These are phyloP conservation scores for Citrus mangshanensis DNA, from an alignment of 345 rosid species.

Conservation along the genomic window DNA sequence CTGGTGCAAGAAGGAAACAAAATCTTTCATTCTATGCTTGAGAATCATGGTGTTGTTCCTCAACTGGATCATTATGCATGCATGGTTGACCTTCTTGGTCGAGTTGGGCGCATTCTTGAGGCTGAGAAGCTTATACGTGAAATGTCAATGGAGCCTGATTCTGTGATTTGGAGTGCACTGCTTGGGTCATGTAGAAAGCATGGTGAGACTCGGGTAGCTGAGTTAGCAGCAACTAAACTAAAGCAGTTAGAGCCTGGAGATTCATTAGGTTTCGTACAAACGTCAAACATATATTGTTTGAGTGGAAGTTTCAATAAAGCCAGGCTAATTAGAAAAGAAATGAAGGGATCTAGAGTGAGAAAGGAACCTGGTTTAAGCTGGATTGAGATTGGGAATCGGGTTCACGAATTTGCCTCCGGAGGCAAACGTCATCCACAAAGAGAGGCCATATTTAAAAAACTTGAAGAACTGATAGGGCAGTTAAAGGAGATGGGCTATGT, in stretches of 20 bases:
- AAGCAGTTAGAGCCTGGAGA: slow-evolving; percentile 52
- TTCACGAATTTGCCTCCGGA: slow-evolving; percentile 78
- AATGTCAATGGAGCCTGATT: slow-evolving; percentile 83
- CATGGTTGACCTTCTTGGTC: slow-evolving; percentile 75
- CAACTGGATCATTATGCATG: slow-evolving; percentile 86
- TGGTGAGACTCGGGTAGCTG: slow-evolving; percentile 58
- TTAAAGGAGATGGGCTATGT: slow-evolving; percentile 70
- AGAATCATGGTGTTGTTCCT: slow-evolving; percentile 45
- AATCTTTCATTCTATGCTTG: slow-evolving; percentile 60
- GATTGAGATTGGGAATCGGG: slow-evolving; percentile 61
- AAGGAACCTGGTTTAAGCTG: slow-evolving; percentile 93
- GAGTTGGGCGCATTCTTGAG: slow-evolving; percentile 69
- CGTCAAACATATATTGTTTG: slow-evolving; percentile 73
- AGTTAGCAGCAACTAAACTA: slow-evolving; percentile 55
- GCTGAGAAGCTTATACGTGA: slow-evolving; percentile 52
- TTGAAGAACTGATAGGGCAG: slow-evolving; percentile 46
- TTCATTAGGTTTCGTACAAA: slow-evolving; percentile 72
- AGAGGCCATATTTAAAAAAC: slow-evolving; percentile 46
- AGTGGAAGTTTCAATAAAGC: slow-evolving; percentile 72
- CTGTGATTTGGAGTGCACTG: slow-evolving; percentile 83
- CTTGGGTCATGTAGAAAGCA: slow-evolving; percentile 83
- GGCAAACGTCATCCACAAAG: slow-evolving; percentile 63
- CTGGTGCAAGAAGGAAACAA: slow-evolving; percentile 64
- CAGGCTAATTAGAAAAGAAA: slow-evolving; percentile 55
- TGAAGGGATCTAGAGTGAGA: slow-evolving; percentile 52